Base-by-base conservation (phyloP, 306 rosid genomes). In the Begonia loranthoides region DNA sequence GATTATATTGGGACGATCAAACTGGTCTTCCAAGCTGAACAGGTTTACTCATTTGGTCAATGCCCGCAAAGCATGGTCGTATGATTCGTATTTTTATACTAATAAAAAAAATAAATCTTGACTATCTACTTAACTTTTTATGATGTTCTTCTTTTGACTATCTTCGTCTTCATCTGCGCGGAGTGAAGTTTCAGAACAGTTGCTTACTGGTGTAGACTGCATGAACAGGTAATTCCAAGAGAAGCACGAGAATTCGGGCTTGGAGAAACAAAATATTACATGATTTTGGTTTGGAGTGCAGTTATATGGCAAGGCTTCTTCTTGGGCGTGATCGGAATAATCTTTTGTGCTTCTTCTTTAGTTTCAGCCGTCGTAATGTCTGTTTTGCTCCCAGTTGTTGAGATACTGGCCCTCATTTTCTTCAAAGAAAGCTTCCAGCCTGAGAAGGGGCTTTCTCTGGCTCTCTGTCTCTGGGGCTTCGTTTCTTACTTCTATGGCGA, bases 401-500 rank as follows among this genome's bases (percentile, higher is more conserved):
- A 79, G 62, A 19, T 70, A 1, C 51, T 79, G 17, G 85, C 77
- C 1, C 81, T 76, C 2, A 14, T 76, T 55, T 70, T 76, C 41
- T 68, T 57, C 68, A 58, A 66, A 14, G 87, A 79, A 50, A 70
- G 52, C 0, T 77, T 81, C 17, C 54, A 66, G 57, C 69, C 65
- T 0, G 83, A 73, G n/a, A 80, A 76, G 5, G 87, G 68, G n/a
- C 65, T 79, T 9, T 52, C 80, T 21, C 48, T 79, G 9, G 44
- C 40, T 1, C 73, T 79, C n/a, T 70, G 75, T 0, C 62, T 79
- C 3, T 79, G 87, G 83, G 78, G 78, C 0, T 73, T 68, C 63
- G 55, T 65, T 12, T 80, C 75, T 0, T 87, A 82, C 56, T 87
- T 87, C 40, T 87, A 79, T 10, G 89, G 95, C 1, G 96, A 80